Percentiles rank a stretch among this genome's conserved stretches.
These are phyloP conservation scores for Coemansia sp. DNA, from an alignment of 192 early-diverging fungal species.

Conservation along the genomic window DNA sequence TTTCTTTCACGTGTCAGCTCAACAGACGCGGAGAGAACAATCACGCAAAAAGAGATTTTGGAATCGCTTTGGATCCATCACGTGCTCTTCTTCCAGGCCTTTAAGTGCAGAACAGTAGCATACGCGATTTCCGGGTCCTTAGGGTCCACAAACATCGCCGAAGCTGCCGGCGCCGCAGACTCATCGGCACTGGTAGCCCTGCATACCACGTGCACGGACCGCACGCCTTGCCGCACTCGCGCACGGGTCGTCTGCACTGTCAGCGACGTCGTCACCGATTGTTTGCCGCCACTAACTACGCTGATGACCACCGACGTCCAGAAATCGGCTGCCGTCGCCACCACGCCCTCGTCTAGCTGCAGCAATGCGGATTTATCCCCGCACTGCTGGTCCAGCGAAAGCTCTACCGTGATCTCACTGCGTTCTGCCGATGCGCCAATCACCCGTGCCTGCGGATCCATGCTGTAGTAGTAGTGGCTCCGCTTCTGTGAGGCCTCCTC, in stretches of 20 bases:
- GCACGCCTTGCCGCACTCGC: background rate
- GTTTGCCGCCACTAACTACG: constrained; percentile 20
- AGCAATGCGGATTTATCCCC: background rate
- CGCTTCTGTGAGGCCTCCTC: constrained; percentile 13
- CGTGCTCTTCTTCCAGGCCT: constrained; percentile 8
- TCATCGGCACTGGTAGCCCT: background rate
- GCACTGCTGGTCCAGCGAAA: constrained; percentile 16
- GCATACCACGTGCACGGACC: constrained; percentile 22
- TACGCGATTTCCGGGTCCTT: constrained; percentile 13
- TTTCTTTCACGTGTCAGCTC: background rate
- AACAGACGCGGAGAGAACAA: background rate
- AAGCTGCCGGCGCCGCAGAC: constrained; percentile 21
- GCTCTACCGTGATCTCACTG: constrained; percentile 10
- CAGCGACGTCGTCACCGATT: constrained; percentile 43
- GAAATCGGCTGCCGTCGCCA: constrained; percentile 37
- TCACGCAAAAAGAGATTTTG: background rate
- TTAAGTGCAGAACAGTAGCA: constrained; percentile 37
- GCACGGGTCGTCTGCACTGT: constrained; percentile 29
- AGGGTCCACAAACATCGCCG: constrained; percentile 27
- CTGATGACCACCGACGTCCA: constrained; percentile 48
- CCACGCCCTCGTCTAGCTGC: constrained; percentile 40
- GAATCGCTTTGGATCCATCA: too few species aligned
- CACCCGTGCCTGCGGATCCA: constrained; percentile 11
- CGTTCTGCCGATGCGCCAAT: constrained; percentile 9
- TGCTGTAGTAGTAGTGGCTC: constrained; percentile 46